Evolutionary conservation across 2,329 filamentous ascomycete genomes (phyloP).

Genomic region (Coccinonectria pachysandricola): DNA sequence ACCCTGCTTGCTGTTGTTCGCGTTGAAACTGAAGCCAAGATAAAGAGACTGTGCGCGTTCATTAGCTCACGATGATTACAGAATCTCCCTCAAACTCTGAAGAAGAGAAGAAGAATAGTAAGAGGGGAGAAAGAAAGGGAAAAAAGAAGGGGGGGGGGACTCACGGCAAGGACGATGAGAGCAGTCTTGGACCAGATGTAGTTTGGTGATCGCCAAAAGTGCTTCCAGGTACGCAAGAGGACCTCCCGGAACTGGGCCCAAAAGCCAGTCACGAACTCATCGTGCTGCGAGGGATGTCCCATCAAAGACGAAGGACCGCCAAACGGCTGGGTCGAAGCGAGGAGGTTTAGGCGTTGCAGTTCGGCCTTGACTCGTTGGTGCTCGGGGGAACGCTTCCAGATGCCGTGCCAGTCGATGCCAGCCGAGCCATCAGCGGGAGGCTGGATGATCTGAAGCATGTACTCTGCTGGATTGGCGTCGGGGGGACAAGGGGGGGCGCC

Average conservation of each 20-base stretch:
- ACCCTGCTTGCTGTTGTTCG: slow-evolving; percentile 40
- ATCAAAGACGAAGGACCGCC: no score
- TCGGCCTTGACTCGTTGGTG: not conserved
- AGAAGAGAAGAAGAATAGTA: no score
- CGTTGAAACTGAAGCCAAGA: slow-evolving; percentile 55
- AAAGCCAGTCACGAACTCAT: slow-evolving; percentile 16
- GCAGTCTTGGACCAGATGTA: slow-evolving; percentile 48
- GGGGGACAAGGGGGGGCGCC: slow-evolving; percentile 40
- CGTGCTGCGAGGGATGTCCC: slow-evolving; percentile 8
- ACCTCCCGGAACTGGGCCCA: slow-evolving; percentile 19
- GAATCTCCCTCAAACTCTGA: slow-evolving; percentile 26
- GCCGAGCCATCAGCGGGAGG: slow-evolving; percentile 34
- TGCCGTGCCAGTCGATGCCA: slow-evolving; percentile 35
- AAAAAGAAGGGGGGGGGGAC: no score
- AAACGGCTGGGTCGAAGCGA: slow-evolving; percentile 18
- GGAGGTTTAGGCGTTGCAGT: not conserved
- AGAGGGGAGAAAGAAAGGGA: no score
- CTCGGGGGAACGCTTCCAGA: slow-evolving; percentile 25
- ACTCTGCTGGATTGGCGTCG: slow-evolving; percentile 54
- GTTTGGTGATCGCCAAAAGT: slow-evolving; percentile 30
- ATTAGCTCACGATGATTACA: slow-evolving; percentile 48
- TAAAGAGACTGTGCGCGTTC: slow-evolving; percentile 35
- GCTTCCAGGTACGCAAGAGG: slow-evolving; percentile 19
- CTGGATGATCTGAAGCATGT: slow-evolving; percentile 40
- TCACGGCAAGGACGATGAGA: slow-evolving; percentile 1